These are phyloP conservation scores for Cunninghamia lanceolata DNA, from an alignment of 75 land plant genomes.

Conservation along the genomic window DNA sequence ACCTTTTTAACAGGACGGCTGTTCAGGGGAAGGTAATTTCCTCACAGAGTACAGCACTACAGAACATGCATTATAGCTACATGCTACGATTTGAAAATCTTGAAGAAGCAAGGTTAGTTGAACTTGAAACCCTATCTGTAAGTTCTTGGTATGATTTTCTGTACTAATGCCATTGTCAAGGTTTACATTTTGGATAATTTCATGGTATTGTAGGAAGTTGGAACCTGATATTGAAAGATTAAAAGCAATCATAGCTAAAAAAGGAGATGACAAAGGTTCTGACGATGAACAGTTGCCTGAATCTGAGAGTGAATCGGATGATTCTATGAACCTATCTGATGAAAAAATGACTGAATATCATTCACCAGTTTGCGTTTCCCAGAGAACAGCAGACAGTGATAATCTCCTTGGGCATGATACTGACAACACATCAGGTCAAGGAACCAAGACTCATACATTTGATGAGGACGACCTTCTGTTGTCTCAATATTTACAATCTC, in stretches of 20 bases:
- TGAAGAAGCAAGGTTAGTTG: slow-evolving; percentile 76
- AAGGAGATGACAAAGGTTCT: slow-evolving; percentile 19
- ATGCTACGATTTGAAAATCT: slow-evolving; percentile 76
- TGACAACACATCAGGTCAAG: neutral
- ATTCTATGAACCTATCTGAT: slow-evolving; percentile 11
- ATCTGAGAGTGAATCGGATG: slow-evolving; percentile 60
- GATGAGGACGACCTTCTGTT: slow-evolving; percentile 42
- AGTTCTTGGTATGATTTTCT: neutral
- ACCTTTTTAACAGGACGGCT: slow-evolving; percentile 58
- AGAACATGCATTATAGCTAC: slow-evolving; percentile 95
- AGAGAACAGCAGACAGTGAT: neutral
- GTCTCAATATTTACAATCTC: slow-evolving; percentile 22
- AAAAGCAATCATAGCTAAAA: slow-evolving; percentile 31
- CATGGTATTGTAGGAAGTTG: slow-evolving; percentile 45
- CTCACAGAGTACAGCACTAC: slow-evolving; percentile 71
- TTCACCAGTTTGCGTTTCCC: slow-evolving; percentile 3
- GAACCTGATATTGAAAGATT: slow-evolving; percentile 50
- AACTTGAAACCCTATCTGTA: neutral
- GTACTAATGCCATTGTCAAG: neutral
- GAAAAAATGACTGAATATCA: slow-evolving; percentile 13
- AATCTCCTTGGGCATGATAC: neutral
- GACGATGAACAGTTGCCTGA: slow-evolving; percentile 68
- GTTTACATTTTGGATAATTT: neutral
- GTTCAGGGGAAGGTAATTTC: slow-evolving; percentile 53
- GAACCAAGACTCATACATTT: slow-evolving; percentile 1